These are phyloP conservation scores for Hypomyces rosellus DNA, from an alignment of 2,329 filamentous ascomycete genomes.

Conservation along the genomic window DNA sequence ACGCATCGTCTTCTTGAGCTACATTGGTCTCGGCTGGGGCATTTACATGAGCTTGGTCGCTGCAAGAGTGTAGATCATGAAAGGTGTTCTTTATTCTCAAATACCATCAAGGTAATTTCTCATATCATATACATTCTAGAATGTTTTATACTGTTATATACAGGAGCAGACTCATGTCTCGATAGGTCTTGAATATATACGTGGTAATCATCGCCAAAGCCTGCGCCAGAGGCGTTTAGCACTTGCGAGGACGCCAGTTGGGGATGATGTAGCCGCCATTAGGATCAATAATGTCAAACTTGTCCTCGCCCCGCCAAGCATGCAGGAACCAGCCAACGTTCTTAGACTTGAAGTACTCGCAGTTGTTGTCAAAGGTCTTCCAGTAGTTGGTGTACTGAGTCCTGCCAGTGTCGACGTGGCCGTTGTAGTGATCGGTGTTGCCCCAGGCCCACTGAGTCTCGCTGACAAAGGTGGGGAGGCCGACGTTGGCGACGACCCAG, in stretches of 20 bases:
- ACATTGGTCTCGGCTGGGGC: slow-evolving; percentile 44
- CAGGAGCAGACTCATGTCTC: not conserved
- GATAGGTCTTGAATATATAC: too few relatives aligned
- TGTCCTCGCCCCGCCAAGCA: slow-evolving; percentile 15
- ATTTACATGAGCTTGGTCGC: slow-evolving; percentile 46
- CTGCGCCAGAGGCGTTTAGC: slow-evolving; percentile 5
- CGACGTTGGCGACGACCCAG: slow-evolving; percentile 13
- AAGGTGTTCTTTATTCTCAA: too few relatives aligned
- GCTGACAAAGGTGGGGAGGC: slow-evolving; percentile 14
- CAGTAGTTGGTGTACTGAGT: slow-evolving; percentile 15
- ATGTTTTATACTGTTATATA: not conserved
- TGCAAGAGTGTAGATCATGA: slow-evolving; percentile 27
- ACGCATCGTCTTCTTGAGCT: slow-evolving; percentile 43
- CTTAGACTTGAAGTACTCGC: slow-evolving; percentile 14
- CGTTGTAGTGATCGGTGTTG: slow-evolving; percentile 12
- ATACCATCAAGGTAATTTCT: not conserved
- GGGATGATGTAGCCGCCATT: slow-evolving; percentile 16
- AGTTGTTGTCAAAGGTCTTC: slow-evolving; percentile 16
- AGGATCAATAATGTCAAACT: slow-evolving; percentile 14
- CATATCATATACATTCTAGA: not conserved
- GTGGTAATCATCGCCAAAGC: too few relatives aligned
- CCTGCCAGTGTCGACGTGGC: slow-evolving; percentile 13
- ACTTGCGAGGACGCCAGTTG: slow-evolving; percentile 14
- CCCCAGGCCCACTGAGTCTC: slow-evolving; percentile 18
- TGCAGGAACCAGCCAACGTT: slow-evolving; percentile 17